Percentiles rank a stretch among this genome's conserved stretches.
phyloP scores from a whole-genome alignment of 192 early-diverging fungal species.

The Coemansia sp. region DNA sequence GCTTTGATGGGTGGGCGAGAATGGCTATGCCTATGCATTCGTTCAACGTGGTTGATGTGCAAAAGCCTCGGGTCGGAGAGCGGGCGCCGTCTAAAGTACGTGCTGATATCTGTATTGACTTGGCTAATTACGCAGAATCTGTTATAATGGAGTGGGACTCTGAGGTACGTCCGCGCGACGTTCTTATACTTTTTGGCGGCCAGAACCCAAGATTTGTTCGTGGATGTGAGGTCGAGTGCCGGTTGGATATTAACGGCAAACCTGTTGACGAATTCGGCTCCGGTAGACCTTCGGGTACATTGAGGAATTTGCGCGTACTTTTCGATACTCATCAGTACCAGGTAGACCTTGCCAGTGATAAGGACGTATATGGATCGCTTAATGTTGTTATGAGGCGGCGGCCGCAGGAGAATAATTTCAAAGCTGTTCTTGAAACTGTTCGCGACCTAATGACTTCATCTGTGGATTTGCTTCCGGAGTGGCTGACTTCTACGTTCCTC shows the following conservation, averaged over 20 bases:
- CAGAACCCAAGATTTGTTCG: constrained; percentile 58
- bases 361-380: constrained; percentile 78
- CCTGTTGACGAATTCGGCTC: constrained; percentile 46
- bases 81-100: constrained; percentile 60
- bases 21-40: constrained; percentile 81
- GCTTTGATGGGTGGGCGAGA: constrained; percentile 93
- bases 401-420: constrained; percentile 94
- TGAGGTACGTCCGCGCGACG: constrained; percentile 76
- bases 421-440: constrained; percentile 87
- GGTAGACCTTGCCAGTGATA: constrained; percentile 30
- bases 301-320: constrained; percentile 68
- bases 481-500: constrained; percentile 89
- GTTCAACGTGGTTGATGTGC: constrained; percentile 73
- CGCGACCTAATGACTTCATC: constrained; percentile 78
- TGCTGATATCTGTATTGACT: constrained; percentile 77
- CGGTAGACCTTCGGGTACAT: constrained; percentile 44
- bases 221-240: constrained; percentile 83
- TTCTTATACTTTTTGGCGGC: constrained; percentile 81
- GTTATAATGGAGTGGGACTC: constrained; percentile 84
- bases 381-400: constrained; percentile 90
- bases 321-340: constrained; percentile 89
- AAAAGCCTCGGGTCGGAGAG: constrained; percentile 53
- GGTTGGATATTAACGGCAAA: constrained; percentile 75
- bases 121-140: constrained; percentile 70
- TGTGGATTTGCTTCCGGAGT: constrained; percentile 69